phyloP scores from a whole-genome alignment of 2,329 filamentous ascomycete genomes.

The Mollisiaceae sp. region DNA sequence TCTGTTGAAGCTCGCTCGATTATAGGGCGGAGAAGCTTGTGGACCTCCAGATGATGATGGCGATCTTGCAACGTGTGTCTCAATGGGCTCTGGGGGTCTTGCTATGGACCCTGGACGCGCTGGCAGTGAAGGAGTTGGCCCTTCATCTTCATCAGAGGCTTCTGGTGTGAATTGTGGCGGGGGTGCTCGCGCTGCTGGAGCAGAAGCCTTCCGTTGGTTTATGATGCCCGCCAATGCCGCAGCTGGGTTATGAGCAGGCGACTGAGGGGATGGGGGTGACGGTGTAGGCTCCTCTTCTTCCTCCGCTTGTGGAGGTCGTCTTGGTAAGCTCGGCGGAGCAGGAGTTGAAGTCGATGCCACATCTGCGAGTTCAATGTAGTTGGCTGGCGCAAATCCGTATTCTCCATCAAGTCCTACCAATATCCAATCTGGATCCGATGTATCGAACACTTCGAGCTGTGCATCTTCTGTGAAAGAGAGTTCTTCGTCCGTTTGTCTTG shows the following conservation, averaged over 20 bases:
- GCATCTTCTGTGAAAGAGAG: slow-evolving; percentile 93
- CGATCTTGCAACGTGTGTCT: slow-evolving; percentile 33
- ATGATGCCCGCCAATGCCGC: slow-evolving; percentile 61
- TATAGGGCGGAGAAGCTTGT: slow-evolving; percentile 59
- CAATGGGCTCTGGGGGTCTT: slow-evolving; percentile 46
- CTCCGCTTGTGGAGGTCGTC: slow-evolving; percentile 45
- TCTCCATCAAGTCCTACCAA: slow-evolving; percentile 83
- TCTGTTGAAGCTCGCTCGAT: slow-evolving; percentile 48
- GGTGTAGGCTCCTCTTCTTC: slow-evolving; percentile 36
- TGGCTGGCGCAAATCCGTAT: slow-evolving; percentile 92
- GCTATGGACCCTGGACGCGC: slow-evolving; percentile 63
- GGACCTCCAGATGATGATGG: slow-evolving; percentile 49
- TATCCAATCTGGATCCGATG: slow-evolving; percentile 94
- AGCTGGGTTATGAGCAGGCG: slow-evolving; percentile 40
- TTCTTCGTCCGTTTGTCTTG: slow-evolving; percentile 96
- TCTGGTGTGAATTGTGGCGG: slow-evolving; percentile 68
- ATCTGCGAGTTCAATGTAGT: slow-evolving; percentile 81
- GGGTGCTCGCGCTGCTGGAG: slow-evolving; percentile 50
- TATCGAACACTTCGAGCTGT: slow-evolving; percentile 83
- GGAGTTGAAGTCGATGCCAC: slow-evolving; percentile 38
- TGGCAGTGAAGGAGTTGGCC: slow-evolving; percentile 65
- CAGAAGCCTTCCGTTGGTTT: slow-evolving; percentile 39
- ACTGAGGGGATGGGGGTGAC: slow-evolving; percentile 34
- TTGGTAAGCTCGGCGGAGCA: slow-evolving; percentile 43
- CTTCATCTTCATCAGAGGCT: slow-evolving; percentile 69